Base-by-base conservation (phyloP, 441 rosid species). In the Erysimum cheiri region DNA sequence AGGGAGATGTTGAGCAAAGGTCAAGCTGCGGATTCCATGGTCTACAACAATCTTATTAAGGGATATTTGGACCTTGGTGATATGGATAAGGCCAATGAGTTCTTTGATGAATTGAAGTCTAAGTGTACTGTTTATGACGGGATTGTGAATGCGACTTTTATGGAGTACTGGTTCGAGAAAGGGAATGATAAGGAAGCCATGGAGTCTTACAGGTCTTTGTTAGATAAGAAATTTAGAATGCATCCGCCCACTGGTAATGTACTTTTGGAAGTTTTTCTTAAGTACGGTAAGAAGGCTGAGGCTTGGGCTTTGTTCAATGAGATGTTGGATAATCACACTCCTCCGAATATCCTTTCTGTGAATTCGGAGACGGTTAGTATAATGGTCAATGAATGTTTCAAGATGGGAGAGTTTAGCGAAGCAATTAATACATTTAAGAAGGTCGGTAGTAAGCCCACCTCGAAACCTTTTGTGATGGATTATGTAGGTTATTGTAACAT, bases 141-240 rank as follows among this genome's bases (percentile, higher is more conserved):
- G 26, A 86, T 88, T 43, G 93, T 95, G 36, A 87, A 80, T 73
- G 97, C 95, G 0, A 86, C 99, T 0, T 88, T 80, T 74, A 92
- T 95, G 97, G 98, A 95, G 46, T 90, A 93, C 86, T 95, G 94
- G 93, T 92, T 95, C 74, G 87, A 87, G 49, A 86, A 86, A 70
- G 97, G 93, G 22, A 87, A 86, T 47, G 98, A 82, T 60, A 89
- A 82, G 79, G 97, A 90, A 70, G 97, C 88, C 1, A 87, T 90
- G 89, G 93, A 92, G 70, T 85, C 90, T 8, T 92, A 90, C 52
- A 85, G 73, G 83, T 86, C 97, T 0, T 80, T 78, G 81, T 72
- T 88, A 75, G 93, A 84, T 57, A 85, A 75, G 85, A 84, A 90
- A 64, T 92, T 87, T 62, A 88, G 82, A 80, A 80, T 94, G 89